Percentiles rank a stretch among this genome's conserved stretches.
phyloP scores from a whole-genome alignment of 257 asterid species.

The Linderniella brevidens region DNA sequence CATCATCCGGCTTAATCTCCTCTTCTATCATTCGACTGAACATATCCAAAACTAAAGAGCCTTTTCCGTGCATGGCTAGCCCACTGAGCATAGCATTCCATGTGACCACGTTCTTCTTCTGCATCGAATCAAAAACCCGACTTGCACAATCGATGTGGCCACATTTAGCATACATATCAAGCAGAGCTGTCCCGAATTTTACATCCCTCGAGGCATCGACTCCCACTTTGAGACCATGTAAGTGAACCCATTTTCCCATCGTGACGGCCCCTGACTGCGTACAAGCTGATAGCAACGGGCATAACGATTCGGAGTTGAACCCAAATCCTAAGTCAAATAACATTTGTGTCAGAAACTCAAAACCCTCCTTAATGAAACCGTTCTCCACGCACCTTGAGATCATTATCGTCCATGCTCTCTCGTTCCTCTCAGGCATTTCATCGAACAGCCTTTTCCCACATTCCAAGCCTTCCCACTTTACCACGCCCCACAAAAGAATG shows the following conservation, averaged over 20 bases:
- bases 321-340: constrained; percentile 18
- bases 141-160: constrained; percentile 40
- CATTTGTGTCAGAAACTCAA: constrained; percentile 39
- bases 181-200: constrained; percentile 44
- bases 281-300: constrained; percentile 52
- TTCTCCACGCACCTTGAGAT: constrained; percentile 35
- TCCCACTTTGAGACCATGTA: constrained; percentile 28
- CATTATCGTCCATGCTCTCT: constrained; percentile 58
- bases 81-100: constrained; percentile 80
- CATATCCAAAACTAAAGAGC: constrained; percentile 29
- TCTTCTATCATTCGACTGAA: constrained; percentile 43
- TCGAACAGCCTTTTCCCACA: constrained; percentile 41
- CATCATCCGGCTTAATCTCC: constrained; percentile 44
- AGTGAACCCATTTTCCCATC: constrained; percentile 58
- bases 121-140: constrained; percentile 30
- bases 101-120: constrained; percentile 25
- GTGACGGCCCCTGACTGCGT: constrained; percentile 39
- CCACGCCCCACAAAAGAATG: constrained; percentile 45
- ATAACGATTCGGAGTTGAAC: constrained; percentile 32
- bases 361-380: constrained; percentile 34
- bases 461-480: constrained; percentile 44
- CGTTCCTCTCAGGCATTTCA: constrained; percentile 58
- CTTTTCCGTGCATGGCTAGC: constrained; percentile 76
- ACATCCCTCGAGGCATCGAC: constrained; percentile 22
- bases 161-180: constrained; percentile 84